Evolutionary conservation across 169 alveolate genomes (phyloP), one percentile per base, ranked within the genome.

Genomic region (Nephromyces sp.): DNA sequence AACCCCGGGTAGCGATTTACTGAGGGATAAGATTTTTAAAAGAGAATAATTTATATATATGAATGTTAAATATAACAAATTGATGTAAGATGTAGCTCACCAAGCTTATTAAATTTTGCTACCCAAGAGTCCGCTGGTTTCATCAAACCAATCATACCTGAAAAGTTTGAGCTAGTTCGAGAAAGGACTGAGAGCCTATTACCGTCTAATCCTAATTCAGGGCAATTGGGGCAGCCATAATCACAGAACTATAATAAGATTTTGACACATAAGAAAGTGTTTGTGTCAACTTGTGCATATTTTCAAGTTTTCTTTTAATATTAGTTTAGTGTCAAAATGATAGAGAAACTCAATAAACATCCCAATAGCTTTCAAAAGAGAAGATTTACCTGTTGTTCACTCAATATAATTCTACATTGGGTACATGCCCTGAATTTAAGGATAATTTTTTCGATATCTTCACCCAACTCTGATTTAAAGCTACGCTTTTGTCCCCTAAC

Each of bases 61-160:
- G 8, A n/a, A 21, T 8, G 8, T 15, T n/a, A 8, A 53, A 8
- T 21, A n/a, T 15, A 62, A 62, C 29, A n/a, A 62, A 8, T n/a
- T 8, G 29, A n/a, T 8, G 8, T 15, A 62, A 62, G 63, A 62
- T 52, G 32, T n/a, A 69, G 24, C 72, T 71, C 35, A 52, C 77
- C 73, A 33, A 90, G 80, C 57, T 86, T 89, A 68, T 90, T 90
- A 78, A 85, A 88, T 8, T 86, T 78, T 15, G 95, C 95, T 61
- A 90, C 91, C 95, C 95, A 90, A n/a, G 95, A 90, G 25, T 83
- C 83, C 30, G 67, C 79, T 0, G 95, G 93, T 29, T 86, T 88
- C 63, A 90, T 79, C n/a, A 90, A 77, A 6, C 94, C 84, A 52
- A 90, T 83, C 68, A 90, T 78, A 0, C 92, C 92, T 15, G 84